Evolutionary conservation across 306 rosid species (phyloP), one percentile per base, ranked within the genome.

Genomic region (Lathyrus sativus): DNA sequence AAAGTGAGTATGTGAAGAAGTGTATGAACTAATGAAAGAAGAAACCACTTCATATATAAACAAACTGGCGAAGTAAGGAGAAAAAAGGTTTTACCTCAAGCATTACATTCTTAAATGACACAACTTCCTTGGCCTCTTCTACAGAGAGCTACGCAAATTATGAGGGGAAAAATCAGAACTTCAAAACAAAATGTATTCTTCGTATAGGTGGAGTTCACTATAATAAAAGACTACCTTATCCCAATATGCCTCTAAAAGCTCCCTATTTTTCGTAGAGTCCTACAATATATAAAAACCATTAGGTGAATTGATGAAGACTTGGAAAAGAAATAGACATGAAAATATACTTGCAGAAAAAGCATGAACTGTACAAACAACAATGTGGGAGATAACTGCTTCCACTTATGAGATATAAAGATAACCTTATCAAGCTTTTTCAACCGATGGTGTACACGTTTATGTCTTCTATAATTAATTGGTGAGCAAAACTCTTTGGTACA

Each of bases 361-460:
- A 59, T 45, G 56, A 65, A 64, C 26, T 1, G 44, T 1, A 50
- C 31, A 42, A 56, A 18, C 31, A 51, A 53, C 17, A 33, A 65
- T n/a, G 28, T 28, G 60, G 31, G 35, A 54, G 53, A 75, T 14
- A 60, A 35, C 11, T 26, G 35, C 65, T 53, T 65, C 62, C 24
- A 55, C 26, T 24, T 24, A 26, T 48, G 67, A 64, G 70, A 58
- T 35, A 48, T 49, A 65, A 69, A 61, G 64, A 60, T 69, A 69
- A 93, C 99, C 97, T 90, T 88, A 67, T 88, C 97, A 78, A 76
- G 91, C 76, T 78, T 93, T 80, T 90, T 93, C 85, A 84, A 68
- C 51, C 97, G 90, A 76, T 86, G 96, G 67, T 86, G 82, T 73
- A 82, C 88, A 7, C 97, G 95, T 26, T 75, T 78, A 77, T 93